A percentile compares a stretch with the other conserved stretches of the same genome.
Conservation (phyloP, 306 rosid species). For the Prunus padus region DNA sequence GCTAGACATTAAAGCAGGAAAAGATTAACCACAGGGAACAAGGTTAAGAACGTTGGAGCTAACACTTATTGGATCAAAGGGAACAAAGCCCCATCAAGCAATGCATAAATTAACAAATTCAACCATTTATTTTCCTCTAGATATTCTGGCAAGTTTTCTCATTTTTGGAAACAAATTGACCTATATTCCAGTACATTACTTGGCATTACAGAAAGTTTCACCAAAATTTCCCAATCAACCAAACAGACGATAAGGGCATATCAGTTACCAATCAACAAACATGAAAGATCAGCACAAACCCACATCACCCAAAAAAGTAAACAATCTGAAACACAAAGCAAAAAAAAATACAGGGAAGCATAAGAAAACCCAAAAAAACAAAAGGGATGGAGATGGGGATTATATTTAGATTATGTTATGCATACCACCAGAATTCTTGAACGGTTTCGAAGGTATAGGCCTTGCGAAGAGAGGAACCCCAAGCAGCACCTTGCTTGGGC, state of each 20-base stretch:
- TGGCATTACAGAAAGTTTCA: background rate
- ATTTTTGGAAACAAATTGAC: background rate
- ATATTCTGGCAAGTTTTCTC: too few species aligned
- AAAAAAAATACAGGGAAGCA: background rate
- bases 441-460: constrained; percentile 81
- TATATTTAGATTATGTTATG: background rate
- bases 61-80: background rate
- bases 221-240: background rate
- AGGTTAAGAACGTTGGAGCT: background rate
- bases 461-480: constrained; percentile 83
- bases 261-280: background rate
- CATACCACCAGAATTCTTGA: constrained; percentile 91
- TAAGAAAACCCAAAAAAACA: background rate
- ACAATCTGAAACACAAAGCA: background rate
- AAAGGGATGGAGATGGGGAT: background rate
- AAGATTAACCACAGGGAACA: background rate
- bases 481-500: constrained; percentile 86
- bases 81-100: background rate
- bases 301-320: background rate
- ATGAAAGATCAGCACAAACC: background rate
- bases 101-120: too few species aligned
- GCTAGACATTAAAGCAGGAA: background rate
- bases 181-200: too few species aligned
- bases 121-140: too few species aligned
- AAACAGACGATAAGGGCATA: background rate